Percentiles rank a stretch among this genome's conserved stretches.
phyloP scores from a whole-genome alignment of 192 early-diverging fungal species.

The Lobulomyces angularis region DNA sequence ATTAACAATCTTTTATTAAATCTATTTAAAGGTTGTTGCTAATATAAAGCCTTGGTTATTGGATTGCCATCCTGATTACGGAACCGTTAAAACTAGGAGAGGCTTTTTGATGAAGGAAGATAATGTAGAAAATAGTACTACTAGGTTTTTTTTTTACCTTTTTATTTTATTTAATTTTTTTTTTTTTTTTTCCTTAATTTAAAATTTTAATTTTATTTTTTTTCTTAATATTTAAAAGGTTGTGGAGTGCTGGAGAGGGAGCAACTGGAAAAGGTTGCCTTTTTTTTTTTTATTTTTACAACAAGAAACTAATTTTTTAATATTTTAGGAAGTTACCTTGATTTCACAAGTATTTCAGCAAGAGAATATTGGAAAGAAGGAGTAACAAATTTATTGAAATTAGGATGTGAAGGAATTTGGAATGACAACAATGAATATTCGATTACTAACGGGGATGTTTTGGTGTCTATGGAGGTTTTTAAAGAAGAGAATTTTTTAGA shows the following conservation, averaged over 20 bases:
- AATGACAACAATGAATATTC: constrained; percentile 46
- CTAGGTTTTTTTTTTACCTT: constrained; percentile 10
- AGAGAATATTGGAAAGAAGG: constrained; percentile 38
- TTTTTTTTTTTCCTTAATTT: background rate
- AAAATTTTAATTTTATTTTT: constrained; percentile 2
- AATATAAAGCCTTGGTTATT: constrained; percentile 55
- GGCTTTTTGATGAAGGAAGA: constrained; percentile 29
- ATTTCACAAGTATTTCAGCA: constrained; percentile 33
- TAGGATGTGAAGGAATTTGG: constrained; percentile 41
- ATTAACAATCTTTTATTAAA: too few species aligned
- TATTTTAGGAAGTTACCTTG: constrained; percentile 45
- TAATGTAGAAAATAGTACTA: constrained; percentile 12
- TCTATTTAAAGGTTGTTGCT: too few species aligned
- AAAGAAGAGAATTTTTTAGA: background rate
- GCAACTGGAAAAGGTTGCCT: constrained; percentile 15
- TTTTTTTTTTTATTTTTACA: too few species aligned
- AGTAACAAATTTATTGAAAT: constrained; percentile 27
- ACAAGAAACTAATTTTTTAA: too few species aligned
- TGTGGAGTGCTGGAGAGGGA: constrained; percentile 40
- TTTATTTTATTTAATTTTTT: background rate
- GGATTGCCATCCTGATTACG: constrained; percentile 34
- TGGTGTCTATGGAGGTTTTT: constrained; percentile 12
- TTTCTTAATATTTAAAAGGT: constrained; percentile 14
- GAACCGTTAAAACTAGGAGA: constrained; percentile 10
- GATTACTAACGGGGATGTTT: constrained; percentile 27